A percentile compares a stretch with the other conserved stretches of the same genome.
phyloP scores from a whole-genome alignment of 1,284 basidiomycete species.

The Taiwanofungus camphoratus region DNA sequence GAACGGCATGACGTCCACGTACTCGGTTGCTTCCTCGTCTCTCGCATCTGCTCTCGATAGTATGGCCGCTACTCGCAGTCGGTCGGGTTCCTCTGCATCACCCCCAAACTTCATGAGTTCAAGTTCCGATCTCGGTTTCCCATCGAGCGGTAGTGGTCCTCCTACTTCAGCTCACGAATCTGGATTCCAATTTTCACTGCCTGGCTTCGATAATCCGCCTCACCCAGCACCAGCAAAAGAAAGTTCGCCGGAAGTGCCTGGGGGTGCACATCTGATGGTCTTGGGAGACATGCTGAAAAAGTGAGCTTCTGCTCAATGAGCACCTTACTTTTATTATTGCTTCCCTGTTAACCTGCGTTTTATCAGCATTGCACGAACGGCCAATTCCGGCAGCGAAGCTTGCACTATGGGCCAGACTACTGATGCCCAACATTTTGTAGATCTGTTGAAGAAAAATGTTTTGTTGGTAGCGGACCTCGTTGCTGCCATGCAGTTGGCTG shows the following conservation, averaged over 20 bases:
- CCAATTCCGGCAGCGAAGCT: conserved; percentile 41
- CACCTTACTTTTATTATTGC: conserved; percentile 7
- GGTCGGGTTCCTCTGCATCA: conserved; percentile 33
- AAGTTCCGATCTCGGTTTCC: conserved; percentile 28
- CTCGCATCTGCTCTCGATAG: conserved; percentile 31
- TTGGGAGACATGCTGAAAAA: conserved; percentile 35
- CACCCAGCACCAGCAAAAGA: conserved; percentile 19
- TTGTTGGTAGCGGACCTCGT: conserved; percentile 43
- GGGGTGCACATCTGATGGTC: conserved; percentile 32
- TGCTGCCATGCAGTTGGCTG: conserved; percentile 37
- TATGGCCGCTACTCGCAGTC: conserved; percentile 26
- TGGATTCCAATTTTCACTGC: conserved; percentile 26
- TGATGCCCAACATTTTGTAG: conserved; percentile 41
- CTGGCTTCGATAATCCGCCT: conserved; percentile 22
- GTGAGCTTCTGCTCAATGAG: conserved; percentile 19
- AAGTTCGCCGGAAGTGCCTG: conserved; percentile 27
- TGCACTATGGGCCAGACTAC: conserved; percentile 41
- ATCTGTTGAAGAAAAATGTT: conserved; percentile 42
- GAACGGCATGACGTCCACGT: conserved; percentile 28
- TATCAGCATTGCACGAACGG: conserved; percentile 42
- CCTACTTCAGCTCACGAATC: conserved; percentile 26
- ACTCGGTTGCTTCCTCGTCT: conserved; percentile 27
- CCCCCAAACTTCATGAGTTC: conserved; percentile 26
- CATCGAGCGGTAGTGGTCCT: conserved; percentile 26
- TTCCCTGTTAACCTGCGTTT: conserved; percentile 7